Base-by-base conservation (phyloP, 1,284 basidiomycete species). In the Heterobasidion parviporum region DNA sequence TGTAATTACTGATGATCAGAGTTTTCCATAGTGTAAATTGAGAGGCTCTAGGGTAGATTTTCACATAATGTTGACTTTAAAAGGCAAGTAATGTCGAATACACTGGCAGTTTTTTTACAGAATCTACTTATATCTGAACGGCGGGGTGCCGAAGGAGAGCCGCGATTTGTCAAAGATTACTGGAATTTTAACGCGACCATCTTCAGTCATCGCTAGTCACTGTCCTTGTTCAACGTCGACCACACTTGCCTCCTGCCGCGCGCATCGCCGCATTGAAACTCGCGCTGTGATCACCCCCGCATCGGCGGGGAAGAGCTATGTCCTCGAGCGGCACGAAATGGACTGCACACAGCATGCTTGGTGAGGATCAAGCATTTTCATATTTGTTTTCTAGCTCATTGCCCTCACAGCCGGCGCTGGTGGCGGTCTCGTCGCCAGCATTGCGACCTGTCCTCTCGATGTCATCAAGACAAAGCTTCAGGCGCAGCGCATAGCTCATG, bases 391-490 rank as follows among this genome's bases (percentile, higher is more conserved):
- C 54, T 55, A 49, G 48, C 56, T 52, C 60, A 57, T 41, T 38
- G 32, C 45, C 57, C 18, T 38, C 38, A 8, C 64, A 89, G 89
- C 89, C 72, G 89, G 89, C 60, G 89, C 89, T 59, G 88, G 88
- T 54, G 86, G 89, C 55, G 96, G 96, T 58, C 79, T 99, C 58
- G 89, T 95, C 62, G 89, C 92, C 55, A 93, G 90, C 69, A 80
- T 99, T 61, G 91, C 94, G 57, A 99, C 96, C 8, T 99, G 97
- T 70, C 96, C 96, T 7, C 80, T 99, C 56, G 96, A 99, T 70
- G 96, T 99, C 49, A 81, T 99, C 72, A 99, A 99, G 78, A 99
- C 96, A 0, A 92, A 92, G 62, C 74, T 99, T 48, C 96, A 99
- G 74, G 96, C 97, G 16, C 93, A 97, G 70, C 79, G 82, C 57